These are phyloP conservation scores for Echites panduratus DNA, from an alignment of 257 asterid species.

Conservation along the genomic window DNA sequence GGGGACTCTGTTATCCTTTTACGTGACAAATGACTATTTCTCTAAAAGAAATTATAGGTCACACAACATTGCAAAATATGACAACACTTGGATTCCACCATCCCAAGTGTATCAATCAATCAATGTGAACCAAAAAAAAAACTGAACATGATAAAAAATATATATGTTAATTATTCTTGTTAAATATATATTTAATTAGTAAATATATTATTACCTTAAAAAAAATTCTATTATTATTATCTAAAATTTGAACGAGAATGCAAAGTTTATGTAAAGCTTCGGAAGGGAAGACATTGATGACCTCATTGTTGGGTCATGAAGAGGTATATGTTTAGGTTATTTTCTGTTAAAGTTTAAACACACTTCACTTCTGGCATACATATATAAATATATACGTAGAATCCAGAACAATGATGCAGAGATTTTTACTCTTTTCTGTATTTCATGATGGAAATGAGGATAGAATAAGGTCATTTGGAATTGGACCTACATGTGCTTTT, in stretches of 20 bases:
- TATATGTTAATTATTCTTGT: no score
- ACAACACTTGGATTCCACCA: constrained; percentile 3
- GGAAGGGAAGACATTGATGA: not conserved
- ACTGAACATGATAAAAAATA: no score
- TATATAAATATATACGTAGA: no score
- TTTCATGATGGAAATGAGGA: not conserved
- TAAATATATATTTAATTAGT: no score
- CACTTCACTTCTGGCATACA: no score
- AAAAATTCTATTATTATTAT: no score
- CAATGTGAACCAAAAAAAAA: no score
- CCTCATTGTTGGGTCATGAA: constrained; percentile 14
- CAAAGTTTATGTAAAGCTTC: not conserved
- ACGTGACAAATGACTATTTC: not conserved
- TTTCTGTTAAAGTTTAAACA: no score
- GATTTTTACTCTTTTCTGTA: not conserved
- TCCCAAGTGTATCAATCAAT: not conserved
- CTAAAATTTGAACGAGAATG: not conserved
- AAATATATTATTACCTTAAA: no score
- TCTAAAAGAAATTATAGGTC: not conserved
- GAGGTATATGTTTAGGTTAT: no score
- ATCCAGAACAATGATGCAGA: not conserved
- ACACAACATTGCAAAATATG: not conserved
- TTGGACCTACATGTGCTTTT: constrained; percentile 4
- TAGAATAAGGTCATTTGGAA: constrained; percentile 1
- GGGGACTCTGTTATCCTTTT: not conserved